These are phyloP conservation scores for Exophiala sp. DNA, from an alignment of 2,329 filamentous ascomycete species.

Conservation along the genomic window DNA sequence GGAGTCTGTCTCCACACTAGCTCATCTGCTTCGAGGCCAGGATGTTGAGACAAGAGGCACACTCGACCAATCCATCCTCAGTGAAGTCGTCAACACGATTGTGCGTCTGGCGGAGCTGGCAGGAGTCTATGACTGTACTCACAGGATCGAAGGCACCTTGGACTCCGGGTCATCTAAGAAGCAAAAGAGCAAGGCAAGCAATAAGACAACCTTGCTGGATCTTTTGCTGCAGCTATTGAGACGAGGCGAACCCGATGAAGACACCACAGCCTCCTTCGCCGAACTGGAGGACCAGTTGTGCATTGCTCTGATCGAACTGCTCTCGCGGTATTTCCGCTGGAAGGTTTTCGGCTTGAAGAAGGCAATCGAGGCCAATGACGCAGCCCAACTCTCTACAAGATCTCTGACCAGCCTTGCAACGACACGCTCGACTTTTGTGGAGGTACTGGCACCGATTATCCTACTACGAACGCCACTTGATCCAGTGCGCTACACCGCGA, in stretches of 20 bases:
- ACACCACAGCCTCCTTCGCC: constrained; percentile 62
- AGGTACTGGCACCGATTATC: constrained; percentile 47
- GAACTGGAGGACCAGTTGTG: constrained; percentile 74
- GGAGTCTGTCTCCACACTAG: constrained; percentile 66
- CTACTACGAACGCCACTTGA: constrained; percentile 59
- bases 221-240: constrained; percentile 66
- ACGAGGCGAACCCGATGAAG: constrained; percentile 61
- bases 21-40: constrained; percentile 63
- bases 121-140: constrained; percentile 69
- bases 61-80: constrained; percentile 59
- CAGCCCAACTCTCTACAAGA: constrained; percentile 53
- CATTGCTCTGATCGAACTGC: constrained; percentile 65
- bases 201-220: constrained; percentile 47
- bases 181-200: constrained; percentile 39
- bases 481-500: constrained; percentile 67
- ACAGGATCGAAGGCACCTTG: constrained; percentile 60
- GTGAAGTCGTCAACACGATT: constrained; percentile 65
- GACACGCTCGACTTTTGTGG: constrained; percentile 49
- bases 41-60: constrained; percentile 67
- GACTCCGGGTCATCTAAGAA: constrained; percentile 34
- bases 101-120: constrained; percentile 75
- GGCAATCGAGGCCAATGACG: constrained; percentile 49
- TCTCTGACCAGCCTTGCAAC: constrained; percentile 64
- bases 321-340: constrained; percentile 94
- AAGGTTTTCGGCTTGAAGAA: constrained; percentile 60